Evolutionary conservation across 345 rosid genomes (phyloP).

Genomic region (Excoecaria cochinchinensis): DNA sequence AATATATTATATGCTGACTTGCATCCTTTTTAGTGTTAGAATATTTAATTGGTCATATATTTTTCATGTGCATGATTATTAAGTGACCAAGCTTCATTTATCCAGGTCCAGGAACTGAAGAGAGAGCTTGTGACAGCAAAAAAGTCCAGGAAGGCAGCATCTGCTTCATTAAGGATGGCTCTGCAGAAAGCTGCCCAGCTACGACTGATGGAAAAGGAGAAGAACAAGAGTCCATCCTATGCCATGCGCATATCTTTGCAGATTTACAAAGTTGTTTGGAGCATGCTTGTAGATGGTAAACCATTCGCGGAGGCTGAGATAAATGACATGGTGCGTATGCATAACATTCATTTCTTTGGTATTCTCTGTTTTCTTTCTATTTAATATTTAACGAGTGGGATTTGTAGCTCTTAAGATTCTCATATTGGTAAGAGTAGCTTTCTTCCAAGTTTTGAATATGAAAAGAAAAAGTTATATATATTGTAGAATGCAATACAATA

Average conservation of each 20-base stretch:
- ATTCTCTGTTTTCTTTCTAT: neutral
- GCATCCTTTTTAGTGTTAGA: neutral
- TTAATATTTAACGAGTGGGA: neutral
- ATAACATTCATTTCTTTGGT: constrained; percentile 3
- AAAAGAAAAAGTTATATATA: neutral
- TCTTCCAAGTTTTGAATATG: neutral
- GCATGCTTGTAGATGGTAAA: constrained; percentile 97
- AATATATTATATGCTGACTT: neutral
- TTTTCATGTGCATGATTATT: neutral
- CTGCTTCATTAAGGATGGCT: constrained; percentile 66
- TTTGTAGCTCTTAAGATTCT: neutral
- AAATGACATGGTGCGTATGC: constrained; percentile 87
- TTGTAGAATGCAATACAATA: neutral
- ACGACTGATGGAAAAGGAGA: constrained; percentile 91
- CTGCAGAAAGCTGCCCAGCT: constrained; percentile 93
- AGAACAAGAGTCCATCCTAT: constrained; percentile 94
- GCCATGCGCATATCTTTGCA: constrained; percentile 96
- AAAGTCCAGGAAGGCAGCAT: constrained; percentile 75
- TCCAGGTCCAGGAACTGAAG: constrained; percentile 82
- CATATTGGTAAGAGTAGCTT: neutral
- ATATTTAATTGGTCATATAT: neutral
- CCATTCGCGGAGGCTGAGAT: constrained; percentile 99
- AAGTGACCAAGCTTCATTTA: constrained; percentile 1
- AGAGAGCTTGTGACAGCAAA: constrained; percentile 73
- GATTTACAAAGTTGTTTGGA: constrained; percentile 90